Base-by-base conservation (phyloP, 495 filamentous ascomycete genomes). In the Penicillium bovifimosum region DNA sequence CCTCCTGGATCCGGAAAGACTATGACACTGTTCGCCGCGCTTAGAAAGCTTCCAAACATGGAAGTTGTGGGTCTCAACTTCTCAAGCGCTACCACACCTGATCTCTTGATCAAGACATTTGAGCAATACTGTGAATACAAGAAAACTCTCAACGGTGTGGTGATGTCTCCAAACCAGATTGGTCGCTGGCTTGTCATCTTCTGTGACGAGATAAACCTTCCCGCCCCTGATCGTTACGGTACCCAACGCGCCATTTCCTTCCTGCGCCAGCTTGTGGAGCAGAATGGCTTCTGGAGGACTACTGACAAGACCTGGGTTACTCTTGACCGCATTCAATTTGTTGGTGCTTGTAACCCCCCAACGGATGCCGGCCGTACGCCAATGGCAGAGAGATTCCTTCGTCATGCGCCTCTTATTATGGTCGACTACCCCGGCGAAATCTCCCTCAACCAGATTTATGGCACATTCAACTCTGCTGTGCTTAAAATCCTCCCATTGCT, bases 91-190 rank as follows among this genome's bases (percentile, higher is more conserved):
- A 99, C 93, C 1, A 97, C 95, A 2, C 95, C 93, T 13, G 95
- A 96, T 70, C 82, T 99, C 20, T 80, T 99, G 55, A 88, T 99
- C 72, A 97, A 97, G 78, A 97, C 95, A 0, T 96, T 99, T 55
- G 93, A 97, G 72, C 93, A 99, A 67, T 96, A 99, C 65, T 99
- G 93, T 69, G 93, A 99, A 68, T 99, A 99, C 70, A 89, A 89
- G 72, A 97, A 97, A 79, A 97, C 93, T 13, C 75, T 97, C 20
- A 97, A 92, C 60, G 93, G 93, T 41, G 89, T 97, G 20, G 86
- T 96, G 55, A 86, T 99, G 64, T 96, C 92, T 41, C 93, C 93
- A 2, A 93, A 84, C 40, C 95, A 97, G 62, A 92, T 99, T 63
- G 93, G 93, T 28, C 86, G 95, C 58, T 99, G 93, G 93, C 79